Evolutionary conservation across 371 early-diverging fungal genomes (phyloP).

Genomic region (Actinomucor elegans): DNA sequence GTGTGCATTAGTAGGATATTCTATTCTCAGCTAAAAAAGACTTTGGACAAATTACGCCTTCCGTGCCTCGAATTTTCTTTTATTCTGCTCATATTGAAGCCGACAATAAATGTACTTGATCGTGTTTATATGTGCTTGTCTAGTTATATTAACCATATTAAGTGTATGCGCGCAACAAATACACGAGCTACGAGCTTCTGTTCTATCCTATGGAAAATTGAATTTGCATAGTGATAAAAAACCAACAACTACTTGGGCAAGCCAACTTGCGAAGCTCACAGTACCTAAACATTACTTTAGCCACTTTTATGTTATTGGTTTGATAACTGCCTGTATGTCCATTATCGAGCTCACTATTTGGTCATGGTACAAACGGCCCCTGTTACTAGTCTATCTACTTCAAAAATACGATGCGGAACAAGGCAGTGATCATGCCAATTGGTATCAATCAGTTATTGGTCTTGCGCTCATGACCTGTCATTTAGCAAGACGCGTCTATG

Average conservation of each 20-base stretch:
- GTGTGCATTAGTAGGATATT: too few relatives aligned
- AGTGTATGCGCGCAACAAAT: slow-evolving; percentile 29
- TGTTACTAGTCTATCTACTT: background rate
- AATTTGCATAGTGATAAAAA: slow-evolving; percentile 24
- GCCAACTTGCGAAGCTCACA: slow-evolving; percentile 25
- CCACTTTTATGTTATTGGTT: slow-evolving; percentile 68
- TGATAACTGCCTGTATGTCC: slow-evolving; percentile 24
- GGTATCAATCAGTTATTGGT: slow-evolving; percentile 32
- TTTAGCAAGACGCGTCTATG: slow-evolving; percentile 62
- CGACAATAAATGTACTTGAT: slow-evolving; percentile 15
- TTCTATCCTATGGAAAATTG: slow-evolving; percentile 48
- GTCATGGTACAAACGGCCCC: background rate
- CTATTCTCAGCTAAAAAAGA: background rate
- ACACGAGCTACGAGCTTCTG: slow-evolving; percentile 31
- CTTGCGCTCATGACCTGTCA: slow-evolving; percentile 55
- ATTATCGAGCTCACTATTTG: slow-evolving; percentile 16
- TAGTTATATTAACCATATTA: slow-evolving; percentile 15
- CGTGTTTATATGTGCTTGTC: slow-evolving; percentile 23
- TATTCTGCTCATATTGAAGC: background rate
- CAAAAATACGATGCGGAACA: background rate
- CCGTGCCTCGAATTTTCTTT: background rate
- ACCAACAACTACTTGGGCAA: slow-evolving; percentile 21
- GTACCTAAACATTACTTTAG: slow-evolving; percentile 69
- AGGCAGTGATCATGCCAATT: slow-evolving; percentile 17
- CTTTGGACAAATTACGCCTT: background rate